Evolutionary conservation across 352 stramenopile genomes (phyloP).

Genomic region (Lagenidium sp.): DNA sequence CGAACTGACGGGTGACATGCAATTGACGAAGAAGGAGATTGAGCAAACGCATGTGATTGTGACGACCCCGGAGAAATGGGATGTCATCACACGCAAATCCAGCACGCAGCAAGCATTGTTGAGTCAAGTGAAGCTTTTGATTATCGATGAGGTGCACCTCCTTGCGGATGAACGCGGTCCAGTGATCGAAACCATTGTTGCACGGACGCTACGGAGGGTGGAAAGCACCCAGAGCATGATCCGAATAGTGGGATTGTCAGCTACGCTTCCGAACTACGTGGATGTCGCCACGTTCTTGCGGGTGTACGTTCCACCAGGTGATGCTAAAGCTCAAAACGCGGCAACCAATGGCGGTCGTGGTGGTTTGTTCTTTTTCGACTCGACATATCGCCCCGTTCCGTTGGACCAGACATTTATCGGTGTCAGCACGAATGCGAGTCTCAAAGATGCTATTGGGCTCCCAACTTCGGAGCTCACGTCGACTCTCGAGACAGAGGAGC

Average conservation of each 20-base stretch:
- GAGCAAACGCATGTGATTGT: slow-evolving; percentile 95
- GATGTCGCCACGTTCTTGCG: slow-evolving; percentile 97
- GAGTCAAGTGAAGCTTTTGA: slow-evolving; percentile 93
- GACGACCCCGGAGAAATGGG: slow-evolving; percentile 99
- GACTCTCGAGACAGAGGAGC: slow-evolving; percentile 34
- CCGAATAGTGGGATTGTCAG: slow-evolving; percentile 96
- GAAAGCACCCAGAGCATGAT: slow-evolving; percentile 97
- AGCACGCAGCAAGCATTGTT: slow-evolving; percentile 86
- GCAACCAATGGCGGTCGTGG: slow-evolving; percentile 66
- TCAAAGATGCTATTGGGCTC: slow-evolving; percentile 57
- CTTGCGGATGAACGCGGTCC: slow-evolving; percentile 97
- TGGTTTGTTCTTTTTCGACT: slow-evolving; percentile 98
- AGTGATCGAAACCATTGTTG: slow-evolving; percentile 99
- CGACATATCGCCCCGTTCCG: slow-evolving; percentile 97
- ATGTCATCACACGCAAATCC: slow-evolving; percentile 98
- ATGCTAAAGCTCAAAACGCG: slow-evolving; percentile 46
- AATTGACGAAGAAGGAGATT: slow-evolving; percentile 96
- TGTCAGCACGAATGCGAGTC: slow-evolving; percentile 69
- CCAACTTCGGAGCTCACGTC: slow-evolving; percentile 33
- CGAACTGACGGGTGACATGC: slow-evolving; percentile 98
- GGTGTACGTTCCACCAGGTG: slow-evolving; percentile 74
- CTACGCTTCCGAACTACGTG: slow-evolving; percentile 98
- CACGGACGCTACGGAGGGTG: slow-evolving; percentile 95
- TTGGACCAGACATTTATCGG: slow-evolving; percentile 98
- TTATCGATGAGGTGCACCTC: slow-evolving; percentile 99